Evolutionary conservation across 2,329 filamentous ascomycete genomes (phyloP), one percentile per base, ranked within the genome.

Genomic region (Colletotrichum eremochloae): DNA sequence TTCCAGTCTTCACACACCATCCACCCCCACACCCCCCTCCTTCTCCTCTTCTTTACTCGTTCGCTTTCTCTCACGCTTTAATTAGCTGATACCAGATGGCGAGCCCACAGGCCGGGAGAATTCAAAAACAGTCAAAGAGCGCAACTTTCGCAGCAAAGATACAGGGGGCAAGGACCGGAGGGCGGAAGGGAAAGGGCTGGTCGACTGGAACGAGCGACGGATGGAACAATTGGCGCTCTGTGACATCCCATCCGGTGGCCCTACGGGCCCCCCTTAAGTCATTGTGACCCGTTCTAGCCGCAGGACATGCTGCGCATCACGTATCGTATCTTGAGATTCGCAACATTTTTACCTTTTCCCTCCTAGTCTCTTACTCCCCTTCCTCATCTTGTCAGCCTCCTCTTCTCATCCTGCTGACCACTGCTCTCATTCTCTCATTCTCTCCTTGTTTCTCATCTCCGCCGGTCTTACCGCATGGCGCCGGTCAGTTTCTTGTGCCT

Each of bases 391-490:
- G 18, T 36, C n/a, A 63, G 50, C 60, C 5, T 15, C 36, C 36
- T 20, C 46, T 42, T n/a, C 33, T 18, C 12, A 12, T 44, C 48
- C 12, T 24, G n/a, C 36, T 38, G 62, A n/a, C 31, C 38, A 40
- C 33, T 11, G 48, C 48, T n/a, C 40, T 61, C 6, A 5, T 5
- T 12, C 8, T 5, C 20, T 24, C 20, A 12, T 3, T 9, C 31
- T 38, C 15, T 38, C 4, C 46, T 55, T 48, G 38, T 67, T 40
- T 48, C 50, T 24, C 11, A 8, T 57, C 65, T 53, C 65, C 69
- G 44, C 58, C 58, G 53, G 69, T 72, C 69, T 68, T 64, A 68
- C 69, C 52, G 65, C 69, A 72, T 68, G 58, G 63, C 69, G 69
- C 69, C 69, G 65, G 44, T 61, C 33, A 15, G 50, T 29, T 18